Percentiles rank a stretch among this genome's conserved stretches.
These are phyloP conservation scores for Acanthamoeba triangularis DNA, from an alignment of 208 protist genomes.

Conservation along the genomic window DNA sequence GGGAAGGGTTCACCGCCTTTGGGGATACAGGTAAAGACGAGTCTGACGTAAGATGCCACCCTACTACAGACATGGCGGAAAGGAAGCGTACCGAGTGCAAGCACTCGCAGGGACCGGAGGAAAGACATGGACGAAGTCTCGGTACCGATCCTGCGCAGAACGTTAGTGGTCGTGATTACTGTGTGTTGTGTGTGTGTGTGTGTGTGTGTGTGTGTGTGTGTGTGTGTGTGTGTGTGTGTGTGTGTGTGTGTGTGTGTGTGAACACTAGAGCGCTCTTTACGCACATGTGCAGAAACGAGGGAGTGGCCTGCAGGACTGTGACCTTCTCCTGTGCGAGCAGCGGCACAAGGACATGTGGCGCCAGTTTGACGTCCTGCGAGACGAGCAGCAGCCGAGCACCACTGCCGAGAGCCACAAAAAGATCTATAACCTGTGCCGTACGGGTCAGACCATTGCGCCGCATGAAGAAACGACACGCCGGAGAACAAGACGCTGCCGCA, in stretches of 20 bases:
- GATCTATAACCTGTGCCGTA: background rate
- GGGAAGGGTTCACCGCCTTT: constrained; percentile 20
- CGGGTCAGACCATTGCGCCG: background rate
- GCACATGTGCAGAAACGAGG: background rate
- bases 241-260: too few species aligned
- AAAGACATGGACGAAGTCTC: background rate
- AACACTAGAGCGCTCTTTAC: background rate
- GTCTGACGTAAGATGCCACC: background rate
- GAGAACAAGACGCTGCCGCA: too few species aligned
- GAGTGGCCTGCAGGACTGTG: background rate
- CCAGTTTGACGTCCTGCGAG: background rate
- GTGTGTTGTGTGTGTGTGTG: too few species aligned
- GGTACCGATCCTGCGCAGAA: background rate
- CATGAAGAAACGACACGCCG: background rate
- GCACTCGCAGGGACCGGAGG: background rate
- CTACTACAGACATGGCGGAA: background rate
- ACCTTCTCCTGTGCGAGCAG: background rate
- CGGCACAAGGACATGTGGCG: background rate
- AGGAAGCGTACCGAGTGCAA: background rate
- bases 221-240: too few species aligned
- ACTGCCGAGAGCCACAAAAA: background rate
- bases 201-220: too few species aligned
- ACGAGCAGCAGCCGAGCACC: constrained; percentile 5
- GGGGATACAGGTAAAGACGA: background rate
- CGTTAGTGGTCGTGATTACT: too few species aligned